phyloP scores from a whole-genome alignment of 352 stramenopile species.

The Pelagophyceae sp. region DNA sequence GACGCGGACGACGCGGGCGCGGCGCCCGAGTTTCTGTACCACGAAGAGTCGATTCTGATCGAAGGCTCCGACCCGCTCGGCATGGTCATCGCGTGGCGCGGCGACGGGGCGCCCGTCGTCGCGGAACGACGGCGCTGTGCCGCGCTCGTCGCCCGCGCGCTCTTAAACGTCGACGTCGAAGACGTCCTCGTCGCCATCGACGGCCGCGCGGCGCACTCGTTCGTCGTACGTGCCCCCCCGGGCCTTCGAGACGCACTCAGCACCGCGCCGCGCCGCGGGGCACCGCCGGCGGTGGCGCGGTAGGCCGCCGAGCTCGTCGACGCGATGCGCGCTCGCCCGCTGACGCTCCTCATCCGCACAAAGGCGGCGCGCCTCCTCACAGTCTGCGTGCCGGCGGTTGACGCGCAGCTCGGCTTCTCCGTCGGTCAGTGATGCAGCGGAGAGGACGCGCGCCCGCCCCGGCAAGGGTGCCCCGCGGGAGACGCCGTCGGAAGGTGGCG shows the following conservation, averaged over 20 bases:
- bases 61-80: neutral
- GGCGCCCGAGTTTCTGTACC: neutral
- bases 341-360: neutral
- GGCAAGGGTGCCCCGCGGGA: too few species aligned
- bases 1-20: too few species aligned
- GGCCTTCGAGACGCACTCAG: too few species aligned
- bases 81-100: neutral
- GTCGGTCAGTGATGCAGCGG: neutral
- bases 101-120: neutral
- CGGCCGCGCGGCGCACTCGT: neutral
- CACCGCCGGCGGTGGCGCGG: neutral
- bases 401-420: neutral
- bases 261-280: neutral
- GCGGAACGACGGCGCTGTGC: neutral
- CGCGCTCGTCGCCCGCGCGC: neutral
- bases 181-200: neutral
- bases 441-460: too few species aligned
- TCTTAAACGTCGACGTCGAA: neutral
- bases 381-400: neutral
- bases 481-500: too few species aligned
- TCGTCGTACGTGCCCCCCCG: too few species aligned
- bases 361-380: neutral
- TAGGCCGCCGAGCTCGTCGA: neutral
- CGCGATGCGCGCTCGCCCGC: neutral
- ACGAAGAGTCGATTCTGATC: neutral